Conservation (phyloP, 176 grass and related monocot species). For the Eleusine coracana region DNA sequence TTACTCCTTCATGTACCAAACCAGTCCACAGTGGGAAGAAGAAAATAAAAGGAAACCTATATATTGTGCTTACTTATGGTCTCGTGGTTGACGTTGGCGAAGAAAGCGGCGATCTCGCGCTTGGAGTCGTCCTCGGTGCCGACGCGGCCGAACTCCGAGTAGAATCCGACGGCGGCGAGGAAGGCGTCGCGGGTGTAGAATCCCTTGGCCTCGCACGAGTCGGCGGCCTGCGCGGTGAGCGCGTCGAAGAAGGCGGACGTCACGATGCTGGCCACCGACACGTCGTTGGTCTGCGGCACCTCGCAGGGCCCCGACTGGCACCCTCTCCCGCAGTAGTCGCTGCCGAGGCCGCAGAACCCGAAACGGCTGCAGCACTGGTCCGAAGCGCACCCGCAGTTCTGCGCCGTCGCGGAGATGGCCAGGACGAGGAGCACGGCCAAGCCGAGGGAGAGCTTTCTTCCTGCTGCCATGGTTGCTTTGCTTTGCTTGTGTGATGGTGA, state of each 20-base stretch:
- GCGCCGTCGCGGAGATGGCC: slow-evolving; percentile 17
- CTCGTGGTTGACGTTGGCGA: slow-evolving; percentile 78
- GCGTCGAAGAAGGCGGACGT: slow-evolving; percentile 54
- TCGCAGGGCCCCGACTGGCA: slow-evolving; percentile 51
- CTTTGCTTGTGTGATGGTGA: not conserved
- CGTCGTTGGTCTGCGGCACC: slow-evolving; percentile 45
- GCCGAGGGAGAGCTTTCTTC: not conserved
- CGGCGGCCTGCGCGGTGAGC: slow-evolving; percentile 61
- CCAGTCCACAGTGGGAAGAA: too few relatives aligned
- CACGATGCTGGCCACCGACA: slow-evolving; percentile 47
- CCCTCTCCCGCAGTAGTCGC: slow-evolving; percentile 47
- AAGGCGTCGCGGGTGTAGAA: slow-evolving; percentile 90
- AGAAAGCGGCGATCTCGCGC: slow-evolving; percentile 89
- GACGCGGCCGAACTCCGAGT: slow-evolving; percentile 52
- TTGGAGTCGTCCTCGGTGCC: slow-evolving; percentile 72
- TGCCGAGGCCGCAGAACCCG: slow-evolving; percentile 53
- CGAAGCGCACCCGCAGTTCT: slow-evolving; percentile 54
- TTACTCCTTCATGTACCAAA: too few relatives aligned
- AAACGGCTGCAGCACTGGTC: slow-evolving; percentile 54
- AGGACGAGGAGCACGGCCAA: not conserved
- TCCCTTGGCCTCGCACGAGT: slow-evolving; percentile 46
- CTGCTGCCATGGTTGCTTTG: not conserved
- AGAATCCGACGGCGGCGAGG: slow-evolving; percentile 49
- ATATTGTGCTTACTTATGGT: slow-evolving; percentile 74
- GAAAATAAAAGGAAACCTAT: too few relatives aligned